Conservation (phyloP, 176 grass and related monocot species). For the Triticum timopheevii region DNA sequence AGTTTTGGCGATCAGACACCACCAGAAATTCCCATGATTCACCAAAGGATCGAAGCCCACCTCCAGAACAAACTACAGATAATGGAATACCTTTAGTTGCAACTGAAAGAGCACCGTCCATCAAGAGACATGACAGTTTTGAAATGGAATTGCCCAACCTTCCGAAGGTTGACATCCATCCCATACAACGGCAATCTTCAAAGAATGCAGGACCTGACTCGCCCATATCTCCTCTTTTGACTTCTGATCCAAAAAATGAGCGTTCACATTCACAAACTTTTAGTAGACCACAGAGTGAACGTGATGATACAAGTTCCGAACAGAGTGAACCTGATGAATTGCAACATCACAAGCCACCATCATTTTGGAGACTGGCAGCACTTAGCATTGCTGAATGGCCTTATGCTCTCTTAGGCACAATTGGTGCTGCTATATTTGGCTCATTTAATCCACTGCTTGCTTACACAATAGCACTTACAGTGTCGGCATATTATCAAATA, state of each 20-base stretch:
- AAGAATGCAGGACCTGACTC: conserved; percentile 95
- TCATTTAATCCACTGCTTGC: conserved; percentile 98
- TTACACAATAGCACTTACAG: conserved; percentile 93
- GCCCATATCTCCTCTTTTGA: conserved; percentile 96
- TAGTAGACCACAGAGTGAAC: conserved; percentile 78
- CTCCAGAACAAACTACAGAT: conserved; percentile 64
- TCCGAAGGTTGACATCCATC: conserved; percentile 93
- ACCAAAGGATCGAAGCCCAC: conserved; percentile 78
- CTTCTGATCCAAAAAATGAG: conserved; percentile 93
- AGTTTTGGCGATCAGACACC: conserved; percentile 63
- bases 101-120: conserved; percentile 64
- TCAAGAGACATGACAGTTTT: conserved; percentile 94
- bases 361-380: conserved; percentile 92
- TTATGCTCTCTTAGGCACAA: conserved; percentile 96
- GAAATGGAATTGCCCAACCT: conserved; percentile 88
- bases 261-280: conserved; percentile 98
- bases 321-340: conserved; percentile 58
- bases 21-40: conserved; percentile 84
- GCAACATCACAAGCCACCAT: conserved; percentile 71
- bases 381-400: conserved; percentile 98
- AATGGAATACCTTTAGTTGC: conserved; percentile 56
- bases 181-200: conserved; percentile 78
- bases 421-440: conserved; percentile 96
- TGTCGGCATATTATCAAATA: conserved; percentile 88
- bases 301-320: conserved; percentile 64